phyloP scores from a whole-genome alignment of 306 rosid species.

The Prunus fruticosa region DNA sequence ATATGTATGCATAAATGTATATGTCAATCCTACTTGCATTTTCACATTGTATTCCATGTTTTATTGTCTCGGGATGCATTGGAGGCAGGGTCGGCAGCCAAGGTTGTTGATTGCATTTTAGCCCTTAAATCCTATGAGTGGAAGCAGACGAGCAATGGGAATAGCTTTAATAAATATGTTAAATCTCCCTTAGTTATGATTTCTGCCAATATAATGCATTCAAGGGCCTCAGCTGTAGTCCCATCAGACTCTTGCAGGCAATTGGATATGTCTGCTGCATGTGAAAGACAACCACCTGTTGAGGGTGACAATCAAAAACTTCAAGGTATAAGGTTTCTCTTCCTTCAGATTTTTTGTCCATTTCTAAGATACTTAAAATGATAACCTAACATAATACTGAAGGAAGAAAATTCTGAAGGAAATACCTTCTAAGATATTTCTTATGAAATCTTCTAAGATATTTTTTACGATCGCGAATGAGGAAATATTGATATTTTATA shows the following conservation, averaged over 20 bases:
- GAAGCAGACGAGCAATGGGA: constrained; percentile 50
- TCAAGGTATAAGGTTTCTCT: constrained; percentile 57
- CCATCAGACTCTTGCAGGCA: constrained; percentile 63
- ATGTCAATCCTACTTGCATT: neutral
- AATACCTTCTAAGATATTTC: too few relatives aligned
- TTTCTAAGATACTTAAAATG: neutral
- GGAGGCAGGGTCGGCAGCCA: constrained; percentile 65
- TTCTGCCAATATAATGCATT: constrained; percentile 49
- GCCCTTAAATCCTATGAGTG: constrained; percentile 65
- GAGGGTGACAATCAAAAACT: constrained; percentile 35
- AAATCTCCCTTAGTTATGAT: constrained; percentile 67
- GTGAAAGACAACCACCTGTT: constrained; percentile 38
- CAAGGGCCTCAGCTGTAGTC: constrained; percentile 44
- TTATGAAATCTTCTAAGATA: too few relatives aligned
- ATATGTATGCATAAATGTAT: neutral
- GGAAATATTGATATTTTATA: neutral
- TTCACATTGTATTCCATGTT: neutral
- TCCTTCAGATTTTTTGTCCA: neutral
- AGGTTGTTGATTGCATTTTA: constrained; percentile 84
- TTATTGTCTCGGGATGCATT: constrained; percentile 57
- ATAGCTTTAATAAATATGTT: constrained; percentile 41
- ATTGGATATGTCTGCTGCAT: constrained; percentile 61
- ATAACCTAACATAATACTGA: neutral
- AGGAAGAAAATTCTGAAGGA: too few relatives aligned
- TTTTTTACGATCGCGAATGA: neutral